Conservation (phyloP, 305 asterid species). For the Euphrasia arctica region DNA sequence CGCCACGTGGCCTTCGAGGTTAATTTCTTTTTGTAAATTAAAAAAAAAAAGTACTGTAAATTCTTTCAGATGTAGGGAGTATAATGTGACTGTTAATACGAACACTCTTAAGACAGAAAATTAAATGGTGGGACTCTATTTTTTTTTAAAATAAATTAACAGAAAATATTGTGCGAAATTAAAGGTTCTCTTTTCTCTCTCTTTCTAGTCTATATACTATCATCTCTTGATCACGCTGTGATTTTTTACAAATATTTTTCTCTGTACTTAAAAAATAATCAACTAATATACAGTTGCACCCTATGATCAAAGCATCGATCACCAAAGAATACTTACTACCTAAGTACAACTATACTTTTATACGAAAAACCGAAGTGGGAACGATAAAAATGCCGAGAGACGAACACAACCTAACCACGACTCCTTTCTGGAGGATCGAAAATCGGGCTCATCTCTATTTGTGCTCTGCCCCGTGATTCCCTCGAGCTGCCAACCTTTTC, state of each 20-base stretch:
- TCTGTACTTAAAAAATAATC: conserved; percentile 14
- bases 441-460: conserved; percentile 69
- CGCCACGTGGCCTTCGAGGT: no score
- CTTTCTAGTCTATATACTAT: neutral
- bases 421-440: conserved; percentile 41
- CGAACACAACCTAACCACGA: conserved; percentile 14
- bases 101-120: no score
- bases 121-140: no score
- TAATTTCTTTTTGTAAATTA: no score
- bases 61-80: no score
- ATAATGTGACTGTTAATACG: no score
- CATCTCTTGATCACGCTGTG: conserved; percentile 5
- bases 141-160: no score
- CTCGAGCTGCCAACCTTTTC: conserved; percentile 52
- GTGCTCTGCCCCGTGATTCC: conserved; percentile 28
- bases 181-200: no score
- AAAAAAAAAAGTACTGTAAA: no score
- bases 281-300: conserved; percentile 46
- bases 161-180: no score
- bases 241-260: conserved; percentile 21
- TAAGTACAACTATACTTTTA: conserved; percentile 23
- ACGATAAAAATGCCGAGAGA: conserved; percentile 18
- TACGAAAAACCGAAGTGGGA: conserved; percentile 25
- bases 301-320: conserved; percentile 20
- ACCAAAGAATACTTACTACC: conserved; percentile 37